Conservation (phyloP, 805 yeast genomes). For the Candida broadrunensis region DNA sequence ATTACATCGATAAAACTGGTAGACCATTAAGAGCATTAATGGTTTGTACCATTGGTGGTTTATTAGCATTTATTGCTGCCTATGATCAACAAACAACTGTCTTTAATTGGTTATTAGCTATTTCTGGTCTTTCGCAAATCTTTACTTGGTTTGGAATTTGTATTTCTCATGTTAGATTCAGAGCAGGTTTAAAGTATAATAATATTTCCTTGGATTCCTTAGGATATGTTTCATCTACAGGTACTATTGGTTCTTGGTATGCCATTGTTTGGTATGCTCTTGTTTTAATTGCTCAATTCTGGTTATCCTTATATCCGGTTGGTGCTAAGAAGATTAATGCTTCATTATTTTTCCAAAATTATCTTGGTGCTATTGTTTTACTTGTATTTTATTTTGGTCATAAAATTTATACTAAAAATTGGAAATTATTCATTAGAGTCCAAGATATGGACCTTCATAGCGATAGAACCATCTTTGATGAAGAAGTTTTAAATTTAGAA, state of each 20-base stretch:
- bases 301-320: conserved; percentile 42
- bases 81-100: conserved; percentile 36
- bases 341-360: conserved; percentile 27
- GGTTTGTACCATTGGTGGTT: conserved; percentile 31
- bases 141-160: conserved; percentile 44
- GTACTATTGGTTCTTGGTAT: conserved; percentile 36
- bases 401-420: conserved; percentile 29
- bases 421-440: conserved; percentile 23
- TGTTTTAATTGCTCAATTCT: conserved; percentile 40
- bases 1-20: conserved; percentile 39
- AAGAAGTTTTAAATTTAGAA: conserved; percentile 32
- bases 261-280: conserved; percentile 28
- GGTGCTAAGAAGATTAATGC: conserved; percentile 26
- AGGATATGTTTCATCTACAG: conserved; percentile 38
- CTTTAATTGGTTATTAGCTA: conserved; percentile 40
- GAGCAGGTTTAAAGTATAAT: conserved; percentile 33
- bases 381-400: conserved; percentile 29
- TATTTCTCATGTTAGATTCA: conserved; percentile 38
- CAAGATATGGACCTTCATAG: conserved; percentile 28
- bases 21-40: conserved; percentile 39
- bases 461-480: conserved; percentile 31
- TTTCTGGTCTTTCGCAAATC: conserved; percentile 39
- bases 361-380: conserved; percentile 32
- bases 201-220: conserved; percentile 24
- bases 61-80: conserved; percentile 40